Evolutionary conservation across 2,329 filamentous ascomycete genomes (phyloP).

Genomic region (Aspergillus felis): DNA sequence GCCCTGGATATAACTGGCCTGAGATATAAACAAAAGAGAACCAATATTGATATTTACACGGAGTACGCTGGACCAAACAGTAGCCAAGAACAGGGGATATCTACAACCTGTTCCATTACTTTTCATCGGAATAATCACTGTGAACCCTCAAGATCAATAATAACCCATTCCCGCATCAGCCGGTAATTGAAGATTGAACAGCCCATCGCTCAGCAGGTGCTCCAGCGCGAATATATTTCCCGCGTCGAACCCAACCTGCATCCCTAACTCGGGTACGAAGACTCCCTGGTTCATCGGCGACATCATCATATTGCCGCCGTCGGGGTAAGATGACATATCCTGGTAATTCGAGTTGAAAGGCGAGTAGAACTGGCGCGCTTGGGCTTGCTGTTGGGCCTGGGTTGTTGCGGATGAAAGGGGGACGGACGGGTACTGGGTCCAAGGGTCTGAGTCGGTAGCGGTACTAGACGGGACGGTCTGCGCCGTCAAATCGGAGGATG

Average conservation of each 20-base stretch:
- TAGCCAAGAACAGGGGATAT: not conserved
- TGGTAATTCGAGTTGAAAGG: constrained; percentile 5
- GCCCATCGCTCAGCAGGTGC: constrained; percentile 30
- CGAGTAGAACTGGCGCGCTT: constrained; percentile 8
- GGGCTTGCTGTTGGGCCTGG: not conserved
- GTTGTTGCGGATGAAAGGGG: not conserved
- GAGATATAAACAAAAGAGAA: not conserved
- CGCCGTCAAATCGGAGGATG: constrained; percentile 3
- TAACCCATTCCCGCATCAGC: constrained; percentile 21
- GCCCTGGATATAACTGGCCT: not conserved
- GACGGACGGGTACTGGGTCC: constrained; percentile 8
- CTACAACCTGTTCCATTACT: no score
- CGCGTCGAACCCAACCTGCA: constrained; percentile 24
- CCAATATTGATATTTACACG: not conserved
- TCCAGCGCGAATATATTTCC: constrained; percentile 29
- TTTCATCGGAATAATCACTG: not conserved
- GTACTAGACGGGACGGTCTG: not conserved
- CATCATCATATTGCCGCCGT: constrained; percentile 11
- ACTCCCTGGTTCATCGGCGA: constrained; percentile 15
- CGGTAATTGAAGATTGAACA: constrained; percentile 26
- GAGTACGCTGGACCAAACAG: not conserved
- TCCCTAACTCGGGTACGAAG: constrained; percentile 23
- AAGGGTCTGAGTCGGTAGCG: constrained; percentile 6
- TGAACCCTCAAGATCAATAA: constrained; percentile 8
- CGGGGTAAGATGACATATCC: constrained; percentile 13